Base-by-base conservation (phyloP, 163 green algal species). In the Scenedesmus sp. region DNA sequence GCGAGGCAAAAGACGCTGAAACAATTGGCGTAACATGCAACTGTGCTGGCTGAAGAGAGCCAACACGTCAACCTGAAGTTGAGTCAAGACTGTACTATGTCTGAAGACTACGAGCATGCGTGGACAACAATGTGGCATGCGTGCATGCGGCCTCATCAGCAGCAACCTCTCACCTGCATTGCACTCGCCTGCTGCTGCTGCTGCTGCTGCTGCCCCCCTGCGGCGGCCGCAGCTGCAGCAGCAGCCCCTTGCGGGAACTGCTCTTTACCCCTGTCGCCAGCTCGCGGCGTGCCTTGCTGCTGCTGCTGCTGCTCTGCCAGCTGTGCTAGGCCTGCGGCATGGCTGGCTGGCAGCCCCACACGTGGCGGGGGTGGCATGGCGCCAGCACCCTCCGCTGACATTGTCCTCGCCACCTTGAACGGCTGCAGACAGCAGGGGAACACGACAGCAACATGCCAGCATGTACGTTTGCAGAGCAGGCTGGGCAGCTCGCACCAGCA, bases 281-380 rank as follows among this genome's bases (percentile, higher is more conserved):
- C 81, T n/a, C 43, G 49, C 33, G 42, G 30, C 79, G 42, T 85
- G n/a, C 81, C 53, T n/a, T 82, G 73, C 46, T 89, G 83, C 83
- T 89, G 85, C 43, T 89, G 85, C 85, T 89, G 85, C 70, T 76
- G 44, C 5, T 90, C 70, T 30, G 40, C 85, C 44, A 72, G 33
- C 68, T 89, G 85, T 10, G 68, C 42, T 42, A 83, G 68, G 10
- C 65, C 65, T 53, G 85, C 68, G 7, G 10, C 61, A 10, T 83
- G 40, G 30, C 65, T 89, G 65, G 44, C 85, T 24, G 59, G 61
- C 30, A 90, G 70, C 35, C 24, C 43, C 46, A 59, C 44, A 0
- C 20, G 26, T 42, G 43, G 43, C 42, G 70, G 85, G 16, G 85
- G 85, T 1, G 85, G 85, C 85, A 90, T 90, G 46, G 44, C 68